Evolutionary conservation across 441 rosid genomes (phyloP).

Genomic region (Heliophila coronopifolia): DNA sequence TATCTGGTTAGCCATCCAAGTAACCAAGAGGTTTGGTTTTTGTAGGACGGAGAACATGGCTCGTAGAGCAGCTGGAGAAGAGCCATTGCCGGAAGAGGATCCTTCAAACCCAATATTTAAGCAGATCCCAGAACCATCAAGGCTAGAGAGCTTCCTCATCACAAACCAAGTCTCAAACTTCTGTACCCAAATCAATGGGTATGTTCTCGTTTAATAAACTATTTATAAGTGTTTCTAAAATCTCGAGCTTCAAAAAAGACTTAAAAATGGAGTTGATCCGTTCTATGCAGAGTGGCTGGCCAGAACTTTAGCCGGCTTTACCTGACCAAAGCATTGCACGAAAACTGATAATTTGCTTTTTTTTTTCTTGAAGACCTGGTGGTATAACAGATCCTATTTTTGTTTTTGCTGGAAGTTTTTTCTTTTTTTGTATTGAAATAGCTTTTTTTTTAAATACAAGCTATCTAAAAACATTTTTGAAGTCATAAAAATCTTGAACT

Average conservation of each 20-base stretch:
- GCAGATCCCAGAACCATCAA: constrained; percentile 84
- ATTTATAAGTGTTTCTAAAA: not conserved
- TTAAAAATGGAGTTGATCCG: not conserved
- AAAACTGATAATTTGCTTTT: too few species aligned
- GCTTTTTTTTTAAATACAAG: too few species aligned
- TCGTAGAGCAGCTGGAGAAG: constrained; percentile 86
- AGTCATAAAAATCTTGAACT: too few species aligned
- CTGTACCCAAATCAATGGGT: constrained; percentile 97
- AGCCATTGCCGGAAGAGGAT: constrained; percentile 93
- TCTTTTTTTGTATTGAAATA: too few species aligned
- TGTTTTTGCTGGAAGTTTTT: too few species aligned
- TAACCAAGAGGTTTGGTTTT: constrained; percentile 12
- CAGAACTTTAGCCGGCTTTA: constrained; percentile 82
- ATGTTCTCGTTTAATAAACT: constrained; percentile 21
- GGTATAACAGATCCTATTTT: constrained; percentile 1
- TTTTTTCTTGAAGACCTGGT: too few species aligned
- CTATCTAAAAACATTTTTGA: too few species aligned
- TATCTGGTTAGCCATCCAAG: not conserved
- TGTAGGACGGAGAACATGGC: constrained; percentile 77
- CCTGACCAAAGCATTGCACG: constrained; percentile 77
- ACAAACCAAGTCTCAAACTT: constrained; percentile 84
- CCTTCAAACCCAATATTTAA: constrained; percentile 80
- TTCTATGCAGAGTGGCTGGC: constrained; percentile 71
- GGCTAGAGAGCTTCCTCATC: constrained; percentile 86
- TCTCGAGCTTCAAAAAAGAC: not conserved